Base-by-base conservation (phyloP, 345 rosid species). In the Jatropha curcas region DNA sequence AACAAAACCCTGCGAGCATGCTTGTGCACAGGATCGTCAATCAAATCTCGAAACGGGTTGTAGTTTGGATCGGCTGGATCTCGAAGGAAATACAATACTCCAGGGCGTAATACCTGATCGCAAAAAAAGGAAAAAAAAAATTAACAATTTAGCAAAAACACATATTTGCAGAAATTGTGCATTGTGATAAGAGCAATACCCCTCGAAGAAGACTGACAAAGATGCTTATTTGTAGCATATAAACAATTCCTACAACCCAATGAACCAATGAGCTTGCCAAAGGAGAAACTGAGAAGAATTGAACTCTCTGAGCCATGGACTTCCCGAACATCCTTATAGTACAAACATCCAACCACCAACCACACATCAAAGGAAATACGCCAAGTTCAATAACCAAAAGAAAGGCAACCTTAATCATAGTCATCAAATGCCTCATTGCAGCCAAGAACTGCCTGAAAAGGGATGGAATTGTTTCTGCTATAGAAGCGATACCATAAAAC, bases 1-100 rank as follows among this genome's bases (percentile, higher is more conserved):
- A 96, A 81, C 84, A 96, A 74, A 77, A 93, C 95, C 72, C 96
- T 90, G 68, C 97, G 93, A 67, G 95, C 98, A 88, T 93, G 94
- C 82, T 96, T 96, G 88, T 90, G 97, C 61, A 90, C 96, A 60
- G 97, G 93, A 86, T 96, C 99, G 82, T 96, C 99, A 71, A 96
- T 96, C 76, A 96, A 82, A 90, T 96, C 97, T 33, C 99, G 96
- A 79, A 92, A 95, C 20, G 99, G 98, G 68, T 96, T 96, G 82
- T 96, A 96, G 82, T 96, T 93, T 45, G 99, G 98, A 88, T 96
- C 99, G 60, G 98, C 97, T n/a, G 98, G 98, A 82, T 93, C 97
- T 71, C 98, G 88, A 63, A 96, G 92, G 71, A 96, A 96, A 80
- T 91, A 93, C 60, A 96, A 76, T 72, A 93, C 99, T 74, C 96